These are phyloP conservation scores for Nyctanthes arbortristis DNA, from an alignment of 257 asterid genomes.

Conservation along the genomic window DNA sequence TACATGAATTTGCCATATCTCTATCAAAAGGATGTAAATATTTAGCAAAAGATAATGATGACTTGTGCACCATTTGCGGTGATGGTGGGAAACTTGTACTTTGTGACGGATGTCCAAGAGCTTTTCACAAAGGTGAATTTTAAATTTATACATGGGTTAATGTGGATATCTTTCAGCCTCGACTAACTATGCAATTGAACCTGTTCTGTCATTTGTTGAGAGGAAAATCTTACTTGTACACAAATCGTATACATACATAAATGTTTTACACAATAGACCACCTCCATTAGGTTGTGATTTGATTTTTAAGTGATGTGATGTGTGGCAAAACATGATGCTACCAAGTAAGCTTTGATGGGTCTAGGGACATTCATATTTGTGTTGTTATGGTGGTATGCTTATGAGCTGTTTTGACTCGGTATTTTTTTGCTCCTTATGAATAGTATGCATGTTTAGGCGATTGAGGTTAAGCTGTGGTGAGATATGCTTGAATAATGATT, in stretches of 20 bases:
- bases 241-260: no score
- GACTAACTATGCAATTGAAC: slow-evolving; percentile 1
- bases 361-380: neutral
- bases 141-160: slow-evolving; percentile 21
- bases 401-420: neutral
- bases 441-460: neutral
- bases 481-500: neutral
- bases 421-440: neutral
- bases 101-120: slow-evolving; percentile 99
- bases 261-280: no score
- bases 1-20: slow-evolving; percentile 86
- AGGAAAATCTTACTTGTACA: no score
- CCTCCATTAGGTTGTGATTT: no score
- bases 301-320: no score
- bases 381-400: neutral
- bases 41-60: slow-evolving; percentile 74
- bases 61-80: slow-evolving; percentile 93
- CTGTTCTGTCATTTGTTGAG: slow-evolving; percentile 12
- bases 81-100: slow-evolving; percentile 99
- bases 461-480: neutral
- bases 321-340: no score
- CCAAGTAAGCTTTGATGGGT: neutral
- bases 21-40: slow-evolving; percentile 76
- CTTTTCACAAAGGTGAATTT: slow-evolving; percentile 90
- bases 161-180: slow-evolving; percentile 10